Base-by-base conservation (phyloP, 2,329 filamentous ascomycete species). In the Penicillium sp. region DNA sequence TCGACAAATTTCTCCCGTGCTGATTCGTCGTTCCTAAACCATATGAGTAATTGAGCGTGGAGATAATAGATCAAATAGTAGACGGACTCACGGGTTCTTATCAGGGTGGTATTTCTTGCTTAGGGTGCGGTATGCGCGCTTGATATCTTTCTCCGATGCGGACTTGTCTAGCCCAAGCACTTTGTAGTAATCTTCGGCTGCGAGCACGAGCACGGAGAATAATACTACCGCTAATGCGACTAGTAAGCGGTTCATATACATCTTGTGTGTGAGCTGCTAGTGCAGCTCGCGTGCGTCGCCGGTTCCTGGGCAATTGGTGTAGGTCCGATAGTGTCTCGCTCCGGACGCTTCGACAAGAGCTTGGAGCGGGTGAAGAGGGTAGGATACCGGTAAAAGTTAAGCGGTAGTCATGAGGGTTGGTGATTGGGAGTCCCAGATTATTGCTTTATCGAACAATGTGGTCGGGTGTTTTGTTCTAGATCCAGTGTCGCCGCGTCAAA, bases 101-200 rank as follows among this genome's bases (percentile, higher is more conserved):
- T 98, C 93, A 3, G 93, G 93, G 65, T 98, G 93, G 69, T 80
- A 96, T 68, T 94, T 95, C 71, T 97, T 97, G 74, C 87, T 94
- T 9, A 98, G 77, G 50, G 82, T 84, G 50, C 90, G 82, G 71
- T 98, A 98, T 18, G 93, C 90, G 37, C 87, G 86, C 71, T 98
- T 98, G 66, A 98, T 85, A 61, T 97, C 86, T 62, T 84, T 84
- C 44, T 95, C 89, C 38, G 81, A 84, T 13, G 91, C 91, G 50
- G 84, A 77, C 62, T 82, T 89, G 62, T 85, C 80, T 54, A 98
- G 73, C 44, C 86, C 89, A 22, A 98, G 81, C 48, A 95, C 73
- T 82, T 95, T 73, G 53, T 74, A 74, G 53, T 72, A 73, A 50
- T 76, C 74, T 52, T 74, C 71, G 6, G 66, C 66, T 40, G 69